These are phyloP conservation scores for Hymenoscyphus scutula DNA, from an alignment of 2,329 filamentous ascomycete genomes.

Conservation along the genomic window DNA sequence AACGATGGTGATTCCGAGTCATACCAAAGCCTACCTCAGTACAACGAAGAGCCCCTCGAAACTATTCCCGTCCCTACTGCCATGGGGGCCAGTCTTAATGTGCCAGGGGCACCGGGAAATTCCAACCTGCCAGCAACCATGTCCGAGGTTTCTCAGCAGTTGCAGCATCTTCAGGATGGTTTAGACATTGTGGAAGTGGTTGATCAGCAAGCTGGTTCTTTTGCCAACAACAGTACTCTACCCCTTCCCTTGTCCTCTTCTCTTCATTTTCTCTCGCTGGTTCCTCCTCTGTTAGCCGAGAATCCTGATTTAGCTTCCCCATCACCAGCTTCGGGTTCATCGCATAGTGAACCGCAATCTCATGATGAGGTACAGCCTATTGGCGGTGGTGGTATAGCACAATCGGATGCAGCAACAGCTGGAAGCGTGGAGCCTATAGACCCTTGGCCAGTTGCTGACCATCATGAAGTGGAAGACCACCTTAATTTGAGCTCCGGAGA, in stretches of 20 bases:
- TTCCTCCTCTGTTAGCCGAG: neutral
- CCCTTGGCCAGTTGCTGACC: slow-evolving; percentile 31
- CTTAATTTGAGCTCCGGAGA: slow-evolving; percentile 49
- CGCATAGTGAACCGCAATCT: slow-evolving; percentile 3
- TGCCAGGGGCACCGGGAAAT: neutral
- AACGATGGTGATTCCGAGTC: neutral
- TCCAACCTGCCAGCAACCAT: slow-evolving; percentile 29
- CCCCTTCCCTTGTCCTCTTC: slow-evolving; percentile 26
- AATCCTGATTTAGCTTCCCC: slow-evolving; percentile 7
- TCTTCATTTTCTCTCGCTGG: slow-evolving; percentile 8
- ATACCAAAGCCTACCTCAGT: neutral
- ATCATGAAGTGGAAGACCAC: slow-evolving; percentile 34
- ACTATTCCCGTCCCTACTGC: neutral
- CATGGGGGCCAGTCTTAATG: neutral
- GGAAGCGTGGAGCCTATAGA: slow-evolving; percentile 1
- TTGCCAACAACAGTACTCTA: slow-evolving; percentile 31
- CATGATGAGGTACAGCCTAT: slow-evolving; percentile 3
- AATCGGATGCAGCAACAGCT: slow-evolving; percentile 7
- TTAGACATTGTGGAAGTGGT: slow-evolving; percentile 29
- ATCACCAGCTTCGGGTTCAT: neutral
- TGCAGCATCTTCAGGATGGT: slow-evolving; percentile 34
- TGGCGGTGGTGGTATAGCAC: slow-evolving; percentile 3
- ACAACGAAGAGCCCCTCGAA: slow-evolving; percentile 4
- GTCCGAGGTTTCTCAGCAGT: slow-evolving; percentile 32
- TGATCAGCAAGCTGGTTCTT: slow-evolving; percentile 24